Evolutionary conservation across 1,284 basidiomycete species (phyloP), one percentile per base, ranked within the genome.

Genomic region (Cryptococcus amylolentus): DNA sequence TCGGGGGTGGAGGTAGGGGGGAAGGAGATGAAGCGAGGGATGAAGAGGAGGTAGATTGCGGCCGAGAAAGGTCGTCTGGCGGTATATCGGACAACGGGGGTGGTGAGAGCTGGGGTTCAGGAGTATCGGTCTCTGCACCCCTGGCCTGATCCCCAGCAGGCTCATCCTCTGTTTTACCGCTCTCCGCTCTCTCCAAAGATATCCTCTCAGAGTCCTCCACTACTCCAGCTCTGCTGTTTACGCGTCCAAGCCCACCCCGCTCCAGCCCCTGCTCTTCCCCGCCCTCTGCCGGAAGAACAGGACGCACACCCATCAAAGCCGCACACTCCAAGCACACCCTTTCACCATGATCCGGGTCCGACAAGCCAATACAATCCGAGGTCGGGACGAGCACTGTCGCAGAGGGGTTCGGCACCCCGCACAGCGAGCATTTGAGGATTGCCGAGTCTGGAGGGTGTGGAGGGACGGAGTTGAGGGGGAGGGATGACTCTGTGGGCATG

Each of bases 401-500:
- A 12, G 58, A 49, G 45, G 64, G 31, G 47, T 59, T 54, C 16
- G 57, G 68, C 2, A 61, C 54, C 13, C 73, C 73, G 58, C 73
- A 76, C 23, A 68, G 44, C 1, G 68, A 57, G 55, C 73, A 76
- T 62, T 76, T 76, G 60, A 70, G 63, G 12, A 52, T 41, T 5
- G 55, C 61, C 10, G 26, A 20, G 18, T 51, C 51, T 45, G 51
- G 55, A 14, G 44, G 41, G 40, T 50, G 45, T 20, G 48, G 49
- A 10, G 52, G 45, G 20, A 64, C 45, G 49, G 64, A 43, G 54
- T 56, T 39, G 44, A 57, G 46, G 14, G 62, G 55, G 27, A 58
- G 54, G 35, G 66, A 52, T n/a, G 71, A 70, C 62, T 74, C 72
- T 13, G 72, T 63, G 16, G 73, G 72, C 72, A 76, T 74, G 28